These are phyloP conservation scores for Nemania sp. DNA, from an alignment of 2,329 filamentous ascomycete genomes.

Conservation along the genomic window DNA sequence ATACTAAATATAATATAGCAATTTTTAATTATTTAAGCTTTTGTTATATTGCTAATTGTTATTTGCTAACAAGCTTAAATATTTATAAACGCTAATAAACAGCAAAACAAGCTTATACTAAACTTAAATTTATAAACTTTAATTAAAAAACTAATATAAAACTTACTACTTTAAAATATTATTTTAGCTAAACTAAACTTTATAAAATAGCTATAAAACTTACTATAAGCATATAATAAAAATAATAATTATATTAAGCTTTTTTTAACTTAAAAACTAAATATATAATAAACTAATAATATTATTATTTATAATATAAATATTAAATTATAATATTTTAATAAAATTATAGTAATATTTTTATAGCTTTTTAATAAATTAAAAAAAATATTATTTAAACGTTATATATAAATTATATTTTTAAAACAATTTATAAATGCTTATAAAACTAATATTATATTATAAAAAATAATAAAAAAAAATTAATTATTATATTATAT, in stretches of 20 bases:
- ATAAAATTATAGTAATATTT: background rate
- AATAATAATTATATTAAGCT: too few relatives aligned
- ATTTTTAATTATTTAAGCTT: too few relatives aligned
- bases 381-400: background rate
- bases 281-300: background rate
- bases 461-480: constrained; percentile 2
- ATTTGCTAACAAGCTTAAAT: background rate
- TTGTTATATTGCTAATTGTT: background rate
- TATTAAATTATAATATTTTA: constrained; percentile 9
- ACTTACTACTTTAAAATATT: background rate
- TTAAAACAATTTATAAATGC: constrained; percentile 8
- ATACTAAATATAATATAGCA: background rate
- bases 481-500: background rate
- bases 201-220: background rate
- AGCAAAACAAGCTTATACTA: too few relatives aligned
- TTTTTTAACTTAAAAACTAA: background rate
- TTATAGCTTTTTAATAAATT: constrained; percentile 5
- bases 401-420: background rate
- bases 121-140: too few relatives aligned
- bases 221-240: background rate
- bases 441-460: constrained; percentile 8
- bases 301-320: background rate
- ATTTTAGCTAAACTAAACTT: background rate
- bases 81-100: background rate
- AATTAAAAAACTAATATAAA: background rate